Evolutionary conservation across 768 basidiomycete genomes (phyloP), one percentile per base, ranked within the genome.

Genomic region (Leucocoprinus sp.): DNA sequence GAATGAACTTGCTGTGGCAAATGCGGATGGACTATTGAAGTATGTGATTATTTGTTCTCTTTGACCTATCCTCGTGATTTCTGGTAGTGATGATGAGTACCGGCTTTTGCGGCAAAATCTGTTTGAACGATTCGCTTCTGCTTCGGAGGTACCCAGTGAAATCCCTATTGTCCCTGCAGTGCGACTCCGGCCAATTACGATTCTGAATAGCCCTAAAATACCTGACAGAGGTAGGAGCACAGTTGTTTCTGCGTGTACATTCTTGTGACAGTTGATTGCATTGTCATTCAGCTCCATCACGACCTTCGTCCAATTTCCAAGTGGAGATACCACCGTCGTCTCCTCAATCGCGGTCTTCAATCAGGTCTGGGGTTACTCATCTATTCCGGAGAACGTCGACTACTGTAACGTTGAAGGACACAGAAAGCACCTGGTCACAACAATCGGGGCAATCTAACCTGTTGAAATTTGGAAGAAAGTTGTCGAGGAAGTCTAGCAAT

Each of bases 31-130:
- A 23, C 68, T 91, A 40, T 68, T 91, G 42, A 78, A 78, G 86
- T 85, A 58, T 56, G 79, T 44, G 42, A 11, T 35, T 37, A 4
- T n/a, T 24, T 28, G 24, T 37, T 37, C 26, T 50, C 31, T 12
- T 34, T 31, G 31, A 35, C 21, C 27, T 43, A 34, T 43, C 37
- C 41, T 41, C 42, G 26, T 45, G 29, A 24, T 43, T 45, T 37
- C 39, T 48, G 28, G 39, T 41, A 91, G 89, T 57, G 84, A 91
- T 62, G 85, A 90, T 53, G 89, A 89, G 58, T 91, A 91, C 59
- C 80, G 88, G 41, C 61, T 91, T 34, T 72, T 92, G 9, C 80
- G 89, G 35, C 87, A 89, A 61, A 87, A 82, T 57, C 68, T 92
- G 29, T 91, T 92, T 54, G 85, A 90, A 59, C 76, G 89, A 42